phyloP scores from a whole-genome alignment of 495 filamentous ascomycete species.

The Penicillium soppii region DNA sequence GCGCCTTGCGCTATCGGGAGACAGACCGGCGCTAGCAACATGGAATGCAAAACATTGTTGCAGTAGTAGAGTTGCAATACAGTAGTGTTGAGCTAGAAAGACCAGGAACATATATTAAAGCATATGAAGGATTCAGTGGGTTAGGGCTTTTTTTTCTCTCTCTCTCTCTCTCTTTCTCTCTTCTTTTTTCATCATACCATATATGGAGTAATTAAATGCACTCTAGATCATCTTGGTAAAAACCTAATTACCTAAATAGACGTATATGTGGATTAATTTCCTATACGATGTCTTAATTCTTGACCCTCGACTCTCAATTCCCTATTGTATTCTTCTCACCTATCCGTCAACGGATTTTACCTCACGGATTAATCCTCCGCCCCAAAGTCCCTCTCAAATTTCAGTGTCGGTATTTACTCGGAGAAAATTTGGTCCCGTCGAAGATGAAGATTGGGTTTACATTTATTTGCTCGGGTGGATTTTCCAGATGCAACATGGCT shows the following conservation, averaged over 20 bases:
- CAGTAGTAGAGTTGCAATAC: slow-evolving; percentile 27
- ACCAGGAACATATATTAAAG: background rate
- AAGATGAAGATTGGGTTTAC: background rate
- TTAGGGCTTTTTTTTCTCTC: background rate
- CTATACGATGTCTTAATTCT: background rate
- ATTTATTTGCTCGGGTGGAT: slow-evolving; percentile 21
- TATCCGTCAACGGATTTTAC: too few species aligned
- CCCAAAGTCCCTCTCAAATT: background rate
- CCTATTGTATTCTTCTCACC: too few species aligned
- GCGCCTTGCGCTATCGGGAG: slow-evolving; percentile 16
- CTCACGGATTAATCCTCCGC: background rate
- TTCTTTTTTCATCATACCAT: background rate
- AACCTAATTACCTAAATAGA: background rate
- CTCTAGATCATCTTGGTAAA: background rate
- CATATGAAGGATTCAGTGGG: background rate
- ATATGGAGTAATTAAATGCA: background rate
- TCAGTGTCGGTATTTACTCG: slow-evolving; percentile 30
- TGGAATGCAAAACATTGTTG: slow-evolving; percentile 26
- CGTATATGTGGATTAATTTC: background rate
- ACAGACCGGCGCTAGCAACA: slow-evolving; percentile 12
- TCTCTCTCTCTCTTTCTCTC: background rate
- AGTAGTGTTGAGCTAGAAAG: slow-evolving; percentile 6
- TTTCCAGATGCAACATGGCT: slow-evolving; percentile 12
- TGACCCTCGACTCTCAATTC: too few species aligned
- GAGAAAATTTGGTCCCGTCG: slow-evolving; percentile 25